Base-by-base conservation (phyloP, 2,329 filamentous ascomycete genomes). In the Fusarium sp. region DNA sequence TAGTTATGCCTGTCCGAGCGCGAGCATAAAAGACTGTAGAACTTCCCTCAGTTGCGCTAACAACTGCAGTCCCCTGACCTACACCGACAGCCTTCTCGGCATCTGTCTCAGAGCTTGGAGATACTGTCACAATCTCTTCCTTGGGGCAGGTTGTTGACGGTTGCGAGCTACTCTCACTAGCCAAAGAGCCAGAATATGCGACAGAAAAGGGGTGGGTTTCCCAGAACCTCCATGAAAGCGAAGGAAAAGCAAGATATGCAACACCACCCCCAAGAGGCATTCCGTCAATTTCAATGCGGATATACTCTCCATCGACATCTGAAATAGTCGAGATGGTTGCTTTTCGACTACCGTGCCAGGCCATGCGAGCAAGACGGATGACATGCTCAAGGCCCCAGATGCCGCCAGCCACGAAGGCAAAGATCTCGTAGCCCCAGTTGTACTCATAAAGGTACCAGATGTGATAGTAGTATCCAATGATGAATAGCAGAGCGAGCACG, bases 401-500 rank as follows among this genome's bases (percentile, higher is more conserved):
- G 66, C 40, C 18, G 5, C 58, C 46, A 54, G 31, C 74, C n/a
- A 78, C 57, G 53, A 76, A 78, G 17, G 74, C 69, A 73, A 77
- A 79, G 37, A 78, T 78, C 63, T 80, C 77, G 37, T 80, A 79
- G 2, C 78, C 78, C 77, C 77, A 80, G 31, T 73, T 74, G 64
- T 76, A 77, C 9, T 54, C 57, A 50, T 74, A 79, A 6, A 69
- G 51, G 73, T 77, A 78, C 69, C 74, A 76, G 36, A 80, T 76
- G 49, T 80, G 78, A 36, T 78, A 77, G 66, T 76, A 80, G 48
- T 72, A 79, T 3, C 72, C 74, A 43, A 77, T 59, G 27, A 81
- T 55, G 20, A 79, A 76, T 17, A 80, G 29, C 7, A 77, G 59
- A 1, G 75, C 69, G 3, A 80, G 66, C 1, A 77, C 33, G 15